Conservation (phyloP, 106 monocot genomes). For the Dendrobium chrysotoxum region DNA sequence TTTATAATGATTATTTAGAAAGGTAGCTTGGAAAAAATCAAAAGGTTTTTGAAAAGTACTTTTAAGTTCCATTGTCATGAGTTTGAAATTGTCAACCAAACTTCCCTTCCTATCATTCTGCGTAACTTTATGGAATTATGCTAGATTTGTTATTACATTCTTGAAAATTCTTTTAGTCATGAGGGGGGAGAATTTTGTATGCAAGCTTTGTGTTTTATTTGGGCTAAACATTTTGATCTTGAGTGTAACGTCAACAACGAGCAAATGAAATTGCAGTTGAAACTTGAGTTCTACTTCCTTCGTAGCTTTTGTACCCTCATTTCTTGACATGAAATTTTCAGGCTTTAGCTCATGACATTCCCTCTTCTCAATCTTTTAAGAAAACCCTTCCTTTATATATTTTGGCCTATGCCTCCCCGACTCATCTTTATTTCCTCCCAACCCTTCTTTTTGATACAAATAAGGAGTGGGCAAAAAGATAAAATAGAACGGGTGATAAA, state of each 20-base stretch:
- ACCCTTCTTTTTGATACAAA: background rate
- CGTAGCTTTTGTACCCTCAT: background rate
- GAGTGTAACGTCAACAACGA: background rate
- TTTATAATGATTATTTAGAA: too few relatives aligned
- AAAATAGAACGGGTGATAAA: background rate
- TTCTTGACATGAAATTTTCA: background rate
- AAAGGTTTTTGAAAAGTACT: too few relatives aligned
- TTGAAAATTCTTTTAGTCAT: background rate
- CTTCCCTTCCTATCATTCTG: background rate
- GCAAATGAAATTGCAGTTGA: background rate
- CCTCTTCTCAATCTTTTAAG: background rate
- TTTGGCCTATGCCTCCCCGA: background rate
- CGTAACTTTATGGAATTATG: background rate
- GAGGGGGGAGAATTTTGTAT: background rate
- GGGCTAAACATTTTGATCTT: background rate
- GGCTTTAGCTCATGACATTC: background rate
- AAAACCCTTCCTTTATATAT: background rate
- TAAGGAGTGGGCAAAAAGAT: background rate
- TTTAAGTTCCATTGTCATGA: too few relatives aligned
- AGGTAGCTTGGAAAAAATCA: too few relatives aligned
- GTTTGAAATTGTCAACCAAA: background rate
- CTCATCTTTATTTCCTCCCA: background rate
- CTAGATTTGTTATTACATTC: background rate
- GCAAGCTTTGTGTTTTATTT: background rate
- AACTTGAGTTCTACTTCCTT: background rate